A percentile compares a stretch with the other conserved stretches of the same genome.
These are phyloP conservation scores for Huntiella decipiens DNA, from an alignment of 2,329 filamentous ascomycete species.

Conservation along the genomic window DNA sequence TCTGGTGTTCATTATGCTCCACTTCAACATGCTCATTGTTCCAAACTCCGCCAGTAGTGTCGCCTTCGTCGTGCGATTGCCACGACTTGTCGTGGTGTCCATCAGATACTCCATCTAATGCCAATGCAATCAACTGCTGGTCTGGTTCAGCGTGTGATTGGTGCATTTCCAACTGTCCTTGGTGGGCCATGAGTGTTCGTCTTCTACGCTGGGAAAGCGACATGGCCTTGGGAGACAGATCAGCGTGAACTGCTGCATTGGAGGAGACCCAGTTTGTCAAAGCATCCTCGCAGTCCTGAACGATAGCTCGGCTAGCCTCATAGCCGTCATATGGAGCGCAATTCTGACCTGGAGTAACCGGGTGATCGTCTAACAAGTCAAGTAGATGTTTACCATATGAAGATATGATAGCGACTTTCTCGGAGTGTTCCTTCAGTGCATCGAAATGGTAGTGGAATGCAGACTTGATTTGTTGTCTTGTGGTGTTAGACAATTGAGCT, in stretches of 20 bases:
- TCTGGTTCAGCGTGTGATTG: no score
- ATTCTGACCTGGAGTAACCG: conserved; percentile 92
- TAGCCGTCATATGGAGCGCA: conserved; percentile 93
- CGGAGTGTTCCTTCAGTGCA: conserved; percentile 87
- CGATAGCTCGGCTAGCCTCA: conserved; percentile 95
- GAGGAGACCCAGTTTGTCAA: conserved; percentile 92
- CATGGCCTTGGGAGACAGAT: conserved; percentile 71
- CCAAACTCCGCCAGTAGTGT: conserved; percentile 36
- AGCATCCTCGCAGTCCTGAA: conserved; percentile 95
- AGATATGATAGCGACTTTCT: conserved; percentile 95
- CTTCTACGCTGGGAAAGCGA: conserved; percentile 64
- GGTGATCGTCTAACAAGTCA: conserved; percentile 87
- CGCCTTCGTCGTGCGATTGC: conserved; percentile 26
- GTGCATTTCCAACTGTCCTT: no score
- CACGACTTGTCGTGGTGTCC: no score
- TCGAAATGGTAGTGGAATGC: conserved; percentile 98
- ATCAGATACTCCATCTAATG: no score
- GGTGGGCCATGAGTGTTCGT: no score
- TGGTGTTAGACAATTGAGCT: conserved; percentile 97
- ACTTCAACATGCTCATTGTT: conserved; percentile 34
- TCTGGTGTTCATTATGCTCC: conserved; percentile 23
- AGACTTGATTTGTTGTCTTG: conserved; percentile 96
- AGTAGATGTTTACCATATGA: conserved; percentile 97
- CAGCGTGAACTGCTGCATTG: conserved; percentile 73
- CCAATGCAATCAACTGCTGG: no score